These are phyloP conservation scores for Microcos paniculata DNA, from an alignment of 345 rosid species.

Conservation along the genomic window DNA sequence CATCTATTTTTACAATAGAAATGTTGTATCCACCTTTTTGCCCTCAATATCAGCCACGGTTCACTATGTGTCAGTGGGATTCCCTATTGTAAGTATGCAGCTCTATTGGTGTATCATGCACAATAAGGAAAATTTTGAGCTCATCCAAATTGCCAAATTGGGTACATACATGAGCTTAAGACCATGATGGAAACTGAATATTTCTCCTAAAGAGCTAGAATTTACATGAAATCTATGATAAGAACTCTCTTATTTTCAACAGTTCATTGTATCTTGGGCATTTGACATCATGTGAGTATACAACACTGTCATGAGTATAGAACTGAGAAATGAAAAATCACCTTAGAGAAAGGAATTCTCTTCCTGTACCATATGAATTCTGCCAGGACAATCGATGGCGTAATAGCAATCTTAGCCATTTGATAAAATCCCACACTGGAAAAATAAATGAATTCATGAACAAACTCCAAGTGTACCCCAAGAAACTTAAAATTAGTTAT, in stretches of 20 bases:
- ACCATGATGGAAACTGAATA: not conserved
- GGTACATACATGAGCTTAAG: not conserved
- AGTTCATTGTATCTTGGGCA: not conserved
- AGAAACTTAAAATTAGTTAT: not conserved
- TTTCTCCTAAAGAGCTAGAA: not conserved
- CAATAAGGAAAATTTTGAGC: not conserved
- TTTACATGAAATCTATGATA: not conserved
- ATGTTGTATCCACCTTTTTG: no score
- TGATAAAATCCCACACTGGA: slow-evolving; percentile 25
- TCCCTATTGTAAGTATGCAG: not conserved
- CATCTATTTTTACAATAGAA: no score
- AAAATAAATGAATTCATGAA: not conserved
- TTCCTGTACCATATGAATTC: slow-evolving; percentile 23
- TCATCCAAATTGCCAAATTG: not conserved
- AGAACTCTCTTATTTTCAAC: not conserved
- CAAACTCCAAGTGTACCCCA: slow-evolving; percentile 1
- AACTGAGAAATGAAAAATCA: not conserved
- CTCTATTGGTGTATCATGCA: not conserved
- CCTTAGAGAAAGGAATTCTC: slow-evolving; percentile 13
- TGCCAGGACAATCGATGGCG: slow-evolving; percentile 8
- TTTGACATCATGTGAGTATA: not conserved
- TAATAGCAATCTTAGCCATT: slow-evolving; percentile 24
- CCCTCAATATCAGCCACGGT: no score
- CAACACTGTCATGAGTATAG: not conserved
- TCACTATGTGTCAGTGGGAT: not conserved